A percentile compares a stretch with the other conserved stretches of the same genome.
phyloP scores from a whole-genome alignment of 768 basidiomycete species.

The Boletus eberwhitei region DNA sequence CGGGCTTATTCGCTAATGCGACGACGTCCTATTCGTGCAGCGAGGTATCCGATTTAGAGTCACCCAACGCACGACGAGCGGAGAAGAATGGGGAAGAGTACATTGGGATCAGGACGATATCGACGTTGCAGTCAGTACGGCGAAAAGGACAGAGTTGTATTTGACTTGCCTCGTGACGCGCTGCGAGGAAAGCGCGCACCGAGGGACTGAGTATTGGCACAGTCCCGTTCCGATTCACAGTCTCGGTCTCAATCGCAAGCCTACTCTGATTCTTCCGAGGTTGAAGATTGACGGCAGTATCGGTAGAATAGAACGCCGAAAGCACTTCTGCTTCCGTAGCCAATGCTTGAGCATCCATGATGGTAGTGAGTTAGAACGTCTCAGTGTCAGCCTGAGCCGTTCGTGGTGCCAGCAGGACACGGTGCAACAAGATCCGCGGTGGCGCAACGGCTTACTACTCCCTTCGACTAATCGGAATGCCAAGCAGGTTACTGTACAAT shows the following conservation, averaged over 20 bases:
- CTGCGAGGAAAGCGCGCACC: constrained; percentile 35
- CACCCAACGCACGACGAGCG: not conserved
- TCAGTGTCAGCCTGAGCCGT: not conserved
- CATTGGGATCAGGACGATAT: not conserved
- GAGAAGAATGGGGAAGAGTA: no score
- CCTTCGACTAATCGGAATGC: no score
- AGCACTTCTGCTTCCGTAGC: not conserved
- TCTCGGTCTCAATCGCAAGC: not conserved
- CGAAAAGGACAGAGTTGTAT: not conserved
- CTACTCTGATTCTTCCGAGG: not conserved
- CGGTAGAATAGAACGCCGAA: not conserved
- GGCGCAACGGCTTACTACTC: no score
- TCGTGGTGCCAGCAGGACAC: not conserved
- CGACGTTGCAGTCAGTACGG: not conserved
- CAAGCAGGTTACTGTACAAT: not conserved
- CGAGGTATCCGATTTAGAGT: not conserved
- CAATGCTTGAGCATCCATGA: not conserved
- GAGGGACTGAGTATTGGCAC: constrained; percentile 35
- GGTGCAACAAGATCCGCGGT: not conserved
- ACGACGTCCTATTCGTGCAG: constrained; percentile 20
- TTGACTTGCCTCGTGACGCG: constrained; percentile 30
- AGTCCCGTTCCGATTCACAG: not conserved
- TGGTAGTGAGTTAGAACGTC: not conserved
- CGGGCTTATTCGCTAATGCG: constrained; percentile 36
- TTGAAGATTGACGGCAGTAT: not conserved